A percentile compares a stretch with the other conserved stretches of the same genome.
Conservation (phyloP, 371 early-diverging fungal genomes). For the Cokeromyces recurvatus region DNA sequence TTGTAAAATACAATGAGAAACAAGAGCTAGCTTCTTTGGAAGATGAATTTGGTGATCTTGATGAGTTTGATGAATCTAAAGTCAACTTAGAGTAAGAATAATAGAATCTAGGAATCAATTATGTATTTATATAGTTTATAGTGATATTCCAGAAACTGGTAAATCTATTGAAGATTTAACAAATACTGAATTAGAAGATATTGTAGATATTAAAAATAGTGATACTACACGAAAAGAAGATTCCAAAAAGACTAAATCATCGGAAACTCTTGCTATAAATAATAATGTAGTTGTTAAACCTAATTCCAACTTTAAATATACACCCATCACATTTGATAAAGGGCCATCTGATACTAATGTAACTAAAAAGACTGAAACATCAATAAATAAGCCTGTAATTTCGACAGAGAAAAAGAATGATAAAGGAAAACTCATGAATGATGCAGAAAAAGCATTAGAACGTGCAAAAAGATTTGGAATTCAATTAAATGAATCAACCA, state of each 20-base stretch:
- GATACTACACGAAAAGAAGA: slow-evolving; percentile 3
- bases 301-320: slow-evolving; percentile 30
- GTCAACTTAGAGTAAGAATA: slow-evolving; percentile 16
- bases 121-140: neutral
- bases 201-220: slow-evolving; percentile 1
- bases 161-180: slow-evolving; percentile 4
- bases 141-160: slow-evolving; percentile 2
- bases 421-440: slow-evolving; percentile 14
- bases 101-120: no score
- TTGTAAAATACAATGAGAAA: slow-evolving; percentile 53
- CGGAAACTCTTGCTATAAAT: no score
- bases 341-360: neutral
- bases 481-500: slow-evolving; percentile 32
- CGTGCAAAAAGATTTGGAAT: slow-evolving; percentile 58
- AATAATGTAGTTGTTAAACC: neutral
- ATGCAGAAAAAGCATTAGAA: slow-evolving; percentile 40
- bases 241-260: slow-evolving; percentile 1
- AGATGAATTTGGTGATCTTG: slow-evolving; percentile 37
- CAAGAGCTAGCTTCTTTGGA: slow-evolving; percentile 45
- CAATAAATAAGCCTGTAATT: slow-evolving; percentile 11
- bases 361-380: neutral
- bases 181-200: slow-evolving; percentile 1
- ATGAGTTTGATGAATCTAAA: slow-evolving; percentile 41
- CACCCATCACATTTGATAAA: slow-evolving; percentile 37
- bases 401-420: no score